phyloP scores from a whole-genome alignment of 257 asterid species.

The Leptodermis oblonga region DNA sequence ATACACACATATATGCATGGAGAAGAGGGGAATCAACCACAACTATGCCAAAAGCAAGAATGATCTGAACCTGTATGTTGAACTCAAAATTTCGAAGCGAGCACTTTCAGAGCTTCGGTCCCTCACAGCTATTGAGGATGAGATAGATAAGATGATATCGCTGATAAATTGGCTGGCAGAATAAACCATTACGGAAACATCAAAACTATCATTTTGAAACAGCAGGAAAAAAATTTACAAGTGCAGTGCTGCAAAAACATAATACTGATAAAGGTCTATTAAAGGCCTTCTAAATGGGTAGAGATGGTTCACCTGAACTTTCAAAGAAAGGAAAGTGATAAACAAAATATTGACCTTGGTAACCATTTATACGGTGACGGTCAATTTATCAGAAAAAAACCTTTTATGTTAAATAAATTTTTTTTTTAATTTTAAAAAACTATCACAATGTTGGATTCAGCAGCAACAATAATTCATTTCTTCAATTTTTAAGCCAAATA shows the following conservation, averaged over 20 bases:
- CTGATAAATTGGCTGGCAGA: conserved; percentile 81
- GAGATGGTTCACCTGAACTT: neutral
- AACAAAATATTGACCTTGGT: neutral
- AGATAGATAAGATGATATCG: conserved; percentile 75
- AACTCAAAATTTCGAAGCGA: conserved; percentile 80
- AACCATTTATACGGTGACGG: neutral
- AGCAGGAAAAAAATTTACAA: conserved; percentile 1
- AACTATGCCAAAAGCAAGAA: conserved; percentile 11
- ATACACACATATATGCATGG: neutral
- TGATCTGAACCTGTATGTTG: conserved; percentile 66
- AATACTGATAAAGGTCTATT: neutral
- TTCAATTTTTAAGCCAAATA: conserved; percentile 2
- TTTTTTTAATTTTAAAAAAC: neutral
- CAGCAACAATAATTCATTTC: neutral
- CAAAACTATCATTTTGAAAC: conserved; percentile 11
- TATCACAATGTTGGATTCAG: neutral
- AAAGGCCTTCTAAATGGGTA: neutral
- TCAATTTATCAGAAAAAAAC: neutral
- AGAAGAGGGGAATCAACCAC: neutral
- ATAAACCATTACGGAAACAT: conserved; percentile 2
- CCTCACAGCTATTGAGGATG: conserved; percentile 77
- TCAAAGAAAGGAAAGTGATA: neutral
- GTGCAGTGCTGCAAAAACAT: neutral
- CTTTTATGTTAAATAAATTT: no score
- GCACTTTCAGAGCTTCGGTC: conserved; percentile 93